Evolutionary conservation across 108 stramenopile genomes (phyloP).

Genomic region (Conticribra weissflogii): DNA sequence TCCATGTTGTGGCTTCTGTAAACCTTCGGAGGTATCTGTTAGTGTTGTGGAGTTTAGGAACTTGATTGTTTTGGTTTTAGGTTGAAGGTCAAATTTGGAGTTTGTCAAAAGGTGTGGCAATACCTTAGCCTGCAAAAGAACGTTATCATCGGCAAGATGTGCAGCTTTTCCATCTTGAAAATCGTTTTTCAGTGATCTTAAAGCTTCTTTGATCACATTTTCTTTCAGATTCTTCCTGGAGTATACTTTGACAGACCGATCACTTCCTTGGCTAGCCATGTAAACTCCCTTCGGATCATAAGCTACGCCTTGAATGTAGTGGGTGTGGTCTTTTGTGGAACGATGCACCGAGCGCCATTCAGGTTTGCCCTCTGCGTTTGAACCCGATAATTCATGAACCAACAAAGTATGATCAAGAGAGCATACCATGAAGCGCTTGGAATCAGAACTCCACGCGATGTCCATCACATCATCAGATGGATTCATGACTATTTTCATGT

Average conservation of each 20-base stretch:
- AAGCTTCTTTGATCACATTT: constrained; percentile 42
- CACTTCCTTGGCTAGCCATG: constrained; percentile 85
- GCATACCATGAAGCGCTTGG: constrained; percentile 71
- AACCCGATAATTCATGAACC: constrained; percentile 55
- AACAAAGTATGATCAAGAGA: constrained; percentile 74
- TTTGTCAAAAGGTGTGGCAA: constrained; percentile 17
- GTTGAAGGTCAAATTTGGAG: constrained; percentile 37
- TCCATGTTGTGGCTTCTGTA: too few species aligned
- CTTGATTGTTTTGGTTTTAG: constrained; percentile 44
- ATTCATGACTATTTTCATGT: constrained; percentile 56
- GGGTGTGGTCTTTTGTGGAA: constrained; percentile 71
- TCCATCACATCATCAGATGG: constrained; percentile 78
- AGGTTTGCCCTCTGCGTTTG: constrained; percentile 17
- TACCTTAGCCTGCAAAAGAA: constrained; percentile 17
- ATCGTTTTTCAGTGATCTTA: constrained; percentile 52
- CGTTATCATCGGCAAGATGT: not conserved
- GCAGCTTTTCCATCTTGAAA: constrained; percentile 20
- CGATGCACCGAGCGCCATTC: constrained; percentile 69
- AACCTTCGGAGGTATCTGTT: too few species aligned
- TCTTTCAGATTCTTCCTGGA: constrained; percentile 61
- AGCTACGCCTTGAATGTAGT: constrained; percentile 89
- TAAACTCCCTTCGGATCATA: constrained; percentile 88
- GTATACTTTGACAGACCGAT: constrained; percentile 84
- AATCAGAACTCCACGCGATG: constrained; percentile 74
- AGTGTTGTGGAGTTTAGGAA: too few species aligned